Conservation (phyloP, 2,329 filamentous ascomycete genomes). For the Penicillium brevicompactum region DNA sequence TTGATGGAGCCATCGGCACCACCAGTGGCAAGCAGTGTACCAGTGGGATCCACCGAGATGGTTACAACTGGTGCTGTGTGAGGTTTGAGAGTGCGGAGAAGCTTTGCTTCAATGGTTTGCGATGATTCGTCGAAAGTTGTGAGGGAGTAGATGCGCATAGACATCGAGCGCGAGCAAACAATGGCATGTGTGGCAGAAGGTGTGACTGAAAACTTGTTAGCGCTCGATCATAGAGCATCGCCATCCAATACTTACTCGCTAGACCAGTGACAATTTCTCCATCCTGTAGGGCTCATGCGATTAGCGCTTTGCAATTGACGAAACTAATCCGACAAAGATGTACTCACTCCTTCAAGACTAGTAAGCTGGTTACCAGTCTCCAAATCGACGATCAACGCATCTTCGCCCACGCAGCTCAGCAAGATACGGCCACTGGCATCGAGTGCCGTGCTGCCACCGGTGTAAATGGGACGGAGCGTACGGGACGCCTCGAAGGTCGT, state of each 20-base stretch:
- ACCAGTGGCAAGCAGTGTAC: slow-evolving; percentile 88
- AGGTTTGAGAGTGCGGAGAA: slow-evolving; percentile 81
- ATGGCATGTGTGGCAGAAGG: slow-evolving; percentile 86
- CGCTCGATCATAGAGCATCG: not conserved
- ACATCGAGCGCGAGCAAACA: slow-evolving; percentile 90
- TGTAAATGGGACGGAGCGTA: slow-evolving; percentile 90
- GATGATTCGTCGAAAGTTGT: slow-evolving; percentile 58
- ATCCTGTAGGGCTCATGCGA: slow-evolving; percentile 56
- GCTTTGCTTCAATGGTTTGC: slow-evolving; percentile 63
- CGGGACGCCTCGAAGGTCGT: slow-evolving; percentile 86
- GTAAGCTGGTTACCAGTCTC: slow-evolving; percentile 79
- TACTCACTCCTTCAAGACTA: slow-evolving; percentile 79
- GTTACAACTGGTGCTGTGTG: slow-evolving; percentile 89
- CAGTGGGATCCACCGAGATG: slow-evolving; percentile 79
- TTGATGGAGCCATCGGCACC: slow-evolving; percentile 93
- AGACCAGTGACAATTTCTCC: slow-evolving; percentile 56
- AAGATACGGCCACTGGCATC: slow-evolving; percentile 80
- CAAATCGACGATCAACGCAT: slow-evolving; percentile 84
- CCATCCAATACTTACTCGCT: slow-evolving; percentile 37
- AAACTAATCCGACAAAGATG: slow-evolving; percentile 17
- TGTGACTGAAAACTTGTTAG: slow-evolving; percentile 62
- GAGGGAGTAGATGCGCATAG: slow-evolving; percentile 87
- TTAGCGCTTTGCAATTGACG: slow-evolving; percentile 16
- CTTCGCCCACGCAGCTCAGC: slow-evolving; percentile 87
- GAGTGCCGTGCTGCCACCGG: slow-evolving; percentile 82